phyloP scores from a whole-genome alignment of 2,329 filamentous ascomycete genomes.

The Epichloe sibirici region DNA sequence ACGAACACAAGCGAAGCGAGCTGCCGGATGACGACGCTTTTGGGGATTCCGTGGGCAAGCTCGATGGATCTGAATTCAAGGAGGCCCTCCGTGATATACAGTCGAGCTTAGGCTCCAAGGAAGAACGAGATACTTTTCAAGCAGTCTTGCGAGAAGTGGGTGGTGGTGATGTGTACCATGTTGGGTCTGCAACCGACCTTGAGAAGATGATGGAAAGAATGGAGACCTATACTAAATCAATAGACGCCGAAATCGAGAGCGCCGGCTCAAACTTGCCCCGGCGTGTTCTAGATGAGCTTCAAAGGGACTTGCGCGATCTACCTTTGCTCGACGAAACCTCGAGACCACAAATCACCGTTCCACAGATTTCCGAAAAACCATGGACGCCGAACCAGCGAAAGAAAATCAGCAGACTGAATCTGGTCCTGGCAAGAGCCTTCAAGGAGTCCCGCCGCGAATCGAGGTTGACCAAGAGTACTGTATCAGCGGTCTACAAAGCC shows the following conservation, averaged over 20 bases:
- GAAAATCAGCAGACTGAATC: slow-evolving; percentile 26
- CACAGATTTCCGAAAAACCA: slow-evolving; percentile 24
- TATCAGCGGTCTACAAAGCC: slow-evolving; percentile 33
- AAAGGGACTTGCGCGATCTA: slow-evolving; percentile 16
- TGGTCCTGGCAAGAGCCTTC: slow-evolving; percentile 15
- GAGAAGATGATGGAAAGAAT: slow-evolving; percentile 23
- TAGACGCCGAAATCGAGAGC: slow-evolving; percentile 23
- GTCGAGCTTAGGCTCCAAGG: slow-evolving; percentile 21
- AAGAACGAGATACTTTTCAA: slow-evolving; percentile 22
- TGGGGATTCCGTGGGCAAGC: slow-evolving; percentile 22
- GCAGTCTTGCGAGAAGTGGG: slow-evolving; percentile 24
- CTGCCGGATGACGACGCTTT: slow-evolving; percentile 29
- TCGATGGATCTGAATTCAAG: slow-evolving; percentile 24
- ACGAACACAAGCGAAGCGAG: slow-evolving; percentile 23
- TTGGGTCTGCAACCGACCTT: slow-evolving; percentile 21
- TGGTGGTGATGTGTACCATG: slow-evolving; percentile 15
- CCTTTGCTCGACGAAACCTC: slow-evolving; percentile 12
- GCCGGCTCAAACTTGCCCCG: slow-evolving; percentile 19
- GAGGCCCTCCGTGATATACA: slow-evolving; percentile 27
- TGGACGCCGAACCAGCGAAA: slow-evolving; percentile 27
- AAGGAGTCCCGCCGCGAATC: slow-evolving; percentile 16
- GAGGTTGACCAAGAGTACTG: slow-evolving; percentile 21
- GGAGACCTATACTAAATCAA: slow-evolving; percentile 22
- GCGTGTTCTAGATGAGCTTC: slow-evolving; percentile 21
- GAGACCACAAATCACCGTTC: slow-evolving; percentile 13